phyloP scores from a whole-genome alignment of 176 grass and related monocot species.

The Ananas comosus region DNA sequence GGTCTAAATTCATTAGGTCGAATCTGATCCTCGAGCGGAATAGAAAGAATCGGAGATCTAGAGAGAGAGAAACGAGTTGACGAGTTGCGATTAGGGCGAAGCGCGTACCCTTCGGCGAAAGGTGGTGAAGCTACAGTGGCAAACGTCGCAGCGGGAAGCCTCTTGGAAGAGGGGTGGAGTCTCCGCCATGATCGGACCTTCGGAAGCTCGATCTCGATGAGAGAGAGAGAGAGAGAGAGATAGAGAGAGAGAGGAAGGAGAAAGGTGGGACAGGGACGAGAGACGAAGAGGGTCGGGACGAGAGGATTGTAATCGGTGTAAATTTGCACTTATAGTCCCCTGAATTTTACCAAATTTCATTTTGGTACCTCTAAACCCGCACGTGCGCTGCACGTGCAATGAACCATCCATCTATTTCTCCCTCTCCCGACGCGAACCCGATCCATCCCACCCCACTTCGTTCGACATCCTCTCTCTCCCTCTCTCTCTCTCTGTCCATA shows the following conservation, averaged over 20 bases:
- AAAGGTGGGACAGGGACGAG: too few species aligned
- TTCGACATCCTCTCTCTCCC: background rate
- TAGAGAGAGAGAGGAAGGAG: background rate
- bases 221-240: slow-evolving; percentile 14
- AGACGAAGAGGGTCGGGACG: too few species aligned
- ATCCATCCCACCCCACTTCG: background rate
- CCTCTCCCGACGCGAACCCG: background rate
- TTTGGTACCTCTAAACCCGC: too few species aligned
- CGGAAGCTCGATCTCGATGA: background rate
- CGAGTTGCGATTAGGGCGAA: background rate
- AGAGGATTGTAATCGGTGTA: too few species aligned
- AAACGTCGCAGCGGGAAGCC: slow-evolving; percentile 73
- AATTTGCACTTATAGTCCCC: too few species aligned
- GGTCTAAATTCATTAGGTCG: background rate
- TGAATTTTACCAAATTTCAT: too few species aligned
- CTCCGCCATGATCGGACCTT: slow-evolving; percentile 32
- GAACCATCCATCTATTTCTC: background rate
- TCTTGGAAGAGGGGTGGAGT: slow-evolving; percentile 89
- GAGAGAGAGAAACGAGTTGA: background rate
- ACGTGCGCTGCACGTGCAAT: too few species aligned
- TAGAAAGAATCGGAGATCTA: background rate
- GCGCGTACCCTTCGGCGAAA: slow-evolving; percentile 81
- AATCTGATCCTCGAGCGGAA: background rate
- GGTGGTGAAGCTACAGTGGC: slow-evolving; percentile 82
- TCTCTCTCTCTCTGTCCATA: background rate